phyloP scores from a whole-genome alignment of 306 rosid species.

The Trifolium repens region DNA sequence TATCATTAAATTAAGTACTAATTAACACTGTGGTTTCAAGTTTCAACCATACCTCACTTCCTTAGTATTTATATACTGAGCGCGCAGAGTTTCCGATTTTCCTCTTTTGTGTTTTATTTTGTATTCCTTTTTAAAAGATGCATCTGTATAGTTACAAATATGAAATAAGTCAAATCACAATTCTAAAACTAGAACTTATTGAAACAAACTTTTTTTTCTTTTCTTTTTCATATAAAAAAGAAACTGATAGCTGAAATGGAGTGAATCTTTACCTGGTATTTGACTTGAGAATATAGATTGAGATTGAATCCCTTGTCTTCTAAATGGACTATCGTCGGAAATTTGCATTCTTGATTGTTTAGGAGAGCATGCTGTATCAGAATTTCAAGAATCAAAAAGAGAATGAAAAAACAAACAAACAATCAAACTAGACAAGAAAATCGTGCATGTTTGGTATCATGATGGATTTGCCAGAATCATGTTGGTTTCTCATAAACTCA shows the following conservation, averaged over 20 bases:
- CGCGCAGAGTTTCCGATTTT: slow-evolving; percentile 94
- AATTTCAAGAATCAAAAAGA: slow-evolving; percentile 42
- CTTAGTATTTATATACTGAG: slow-evolving; percentile 88
- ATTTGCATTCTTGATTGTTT: slow-evolving; percentile 50
- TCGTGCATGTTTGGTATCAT: no score
- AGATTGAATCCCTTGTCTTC: slow-evolving; percentile 54
- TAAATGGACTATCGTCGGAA: slow-evolving; percentile 49
- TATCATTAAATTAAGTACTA: slow-evolving; percentile 24
- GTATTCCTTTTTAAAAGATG: slow-evolving; percentile 47
- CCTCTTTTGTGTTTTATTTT: slow-evolving; percentile 77
- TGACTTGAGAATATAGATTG: slow-evolving; percentile 53
- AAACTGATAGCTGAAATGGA: slow-evolving; percentile 5
- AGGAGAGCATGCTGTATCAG: slow-evolving; percentile 59
- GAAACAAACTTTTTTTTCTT: not conserved
- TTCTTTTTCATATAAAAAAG: not conserved
- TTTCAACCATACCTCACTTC: slow-evolving; percentile 72
- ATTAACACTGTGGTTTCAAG: slow-evolving; percentile 3
- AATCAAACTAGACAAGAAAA: not conserved
- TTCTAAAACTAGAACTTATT: slow-evolving; percentile 14
- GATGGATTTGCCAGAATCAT: not conserved
- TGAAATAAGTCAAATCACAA: slow-evolving; percentile 21
- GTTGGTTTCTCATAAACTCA: not conserved
- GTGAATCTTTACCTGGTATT: slow-evolving; percentile 64
- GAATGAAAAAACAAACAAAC: not conserved
- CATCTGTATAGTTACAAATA: slow-evolving; percentile 56